These are phyloP conservation scores for Amoeboaphelidium occidentale DNA, from an alignment of 371 early-diverging fungal genomes.

Conservation along the genomic window DNA sequence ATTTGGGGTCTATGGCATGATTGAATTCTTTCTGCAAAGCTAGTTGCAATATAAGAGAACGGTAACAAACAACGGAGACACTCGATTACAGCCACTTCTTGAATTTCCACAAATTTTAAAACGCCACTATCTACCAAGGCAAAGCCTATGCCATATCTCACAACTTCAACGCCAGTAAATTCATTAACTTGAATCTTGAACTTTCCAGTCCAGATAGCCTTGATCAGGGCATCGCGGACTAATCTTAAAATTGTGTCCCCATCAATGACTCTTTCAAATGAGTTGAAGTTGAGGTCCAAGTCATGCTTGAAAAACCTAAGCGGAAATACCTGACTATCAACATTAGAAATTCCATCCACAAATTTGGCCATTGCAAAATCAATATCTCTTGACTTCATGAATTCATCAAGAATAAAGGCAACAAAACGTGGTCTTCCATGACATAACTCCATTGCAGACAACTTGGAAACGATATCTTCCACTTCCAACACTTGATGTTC, in stretches of 20 bases:
- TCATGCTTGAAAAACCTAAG: not conserved
- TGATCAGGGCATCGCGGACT: not conserved
- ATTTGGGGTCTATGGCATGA: slow-evolving; percentile 6
- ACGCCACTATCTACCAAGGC: not conserved
- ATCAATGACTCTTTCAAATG: not conserved
- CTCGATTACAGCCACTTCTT: not conserved
- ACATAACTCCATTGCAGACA: not conserved
- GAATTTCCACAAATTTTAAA: not conserved
- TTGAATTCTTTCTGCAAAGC: slow-evolving; percentile 2
- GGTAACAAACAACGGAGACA: slow-evolving; percentile 9
- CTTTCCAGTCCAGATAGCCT: not conserved
- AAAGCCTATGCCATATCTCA: not conserved
- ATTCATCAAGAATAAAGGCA: not conserved
- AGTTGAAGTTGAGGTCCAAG: not conserved
- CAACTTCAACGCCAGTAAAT: not conserved
- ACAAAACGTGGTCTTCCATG: not conserved
- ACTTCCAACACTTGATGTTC: not conserved
- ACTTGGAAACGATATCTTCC: not conserved
- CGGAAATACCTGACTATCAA: not conserved
- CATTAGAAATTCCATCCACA: not conserved
- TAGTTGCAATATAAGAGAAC: slow-evolving; percentile 5
- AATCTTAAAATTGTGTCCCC: not conserved
- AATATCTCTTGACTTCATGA: not conserved
- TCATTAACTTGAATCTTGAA: not conserved
- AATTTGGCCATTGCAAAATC: not conserved